These are phyloP conservation scores for Solanum dulcamara DNA, from an alignment of 257 asterid genomes.

Conservation along the genomic window DNA sequence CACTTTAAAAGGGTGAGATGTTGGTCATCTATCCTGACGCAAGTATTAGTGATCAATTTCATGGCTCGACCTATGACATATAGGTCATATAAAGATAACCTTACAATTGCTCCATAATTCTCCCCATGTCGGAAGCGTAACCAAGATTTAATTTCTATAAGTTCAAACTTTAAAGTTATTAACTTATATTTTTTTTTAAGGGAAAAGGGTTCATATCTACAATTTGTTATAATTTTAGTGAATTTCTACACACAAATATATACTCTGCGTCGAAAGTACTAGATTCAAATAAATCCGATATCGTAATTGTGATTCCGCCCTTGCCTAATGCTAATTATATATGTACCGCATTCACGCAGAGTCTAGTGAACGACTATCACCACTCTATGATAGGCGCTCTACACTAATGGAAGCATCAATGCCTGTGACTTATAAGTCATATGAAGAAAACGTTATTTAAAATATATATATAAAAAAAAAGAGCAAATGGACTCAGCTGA, in stretches of 20 bases:
- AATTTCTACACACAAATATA: not conserved
- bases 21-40: not conserved
- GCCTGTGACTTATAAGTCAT: not conserved
- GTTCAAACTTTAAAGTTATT: not conserved
- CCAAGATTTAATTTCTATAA: not conserved
- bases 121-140: not conserved
- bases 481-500: conserved; percentile 14
- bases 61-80: not conserved
- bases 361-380: not conserved
- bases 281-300: fast-evolving
- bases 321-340: not conserved
- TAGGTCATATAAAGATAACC: not conserved
- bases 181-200: not conserved
- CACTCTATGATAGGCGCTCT: too few species aligned
- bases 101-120: not conserved
- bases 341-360: not conserved
- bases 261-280: fast-evolving
- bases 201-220: not conserved
- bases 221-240: not conserved
- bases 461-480: too few species aligned
- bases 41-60: not conserved
- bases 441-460: not conserved
- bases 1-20: not conserved
- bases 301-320: not conserved
- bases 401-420: not conserved